Conservation (phyloP, 2,329 filamentous ascomycete species). For the Aurifilum marmelostoma region DNA sequence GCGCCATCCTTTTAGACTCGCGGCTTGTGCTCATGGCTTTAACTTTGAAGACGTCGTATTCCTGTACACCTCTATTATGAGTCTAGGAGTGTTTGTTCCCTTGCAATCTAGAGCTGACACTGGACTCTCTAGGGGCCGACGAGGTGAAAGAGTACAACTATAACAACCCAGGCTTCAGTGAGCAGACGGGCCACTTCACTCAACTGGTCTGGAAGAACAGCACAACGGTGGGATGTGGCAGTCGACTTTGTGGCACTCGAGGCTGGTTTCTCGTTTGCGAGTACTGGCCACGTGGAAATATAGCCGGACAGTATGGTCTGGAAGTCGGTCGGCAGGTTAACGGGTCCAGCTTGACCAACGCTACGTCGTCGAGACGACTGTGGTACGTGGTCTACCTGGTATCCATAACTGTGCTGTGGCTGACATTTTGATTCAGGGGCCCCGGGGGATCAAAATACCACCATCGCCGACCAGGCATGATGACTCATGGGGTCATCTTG, state of each 20-base stretch:
- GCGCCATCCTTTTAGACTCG: too few species aligned
- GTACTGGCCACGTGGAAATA: slow-evolving; percentile 70
- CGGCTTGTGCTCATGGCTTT: too few species aligned
- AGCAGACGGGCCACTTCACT: slow-evolving; percentile 71
- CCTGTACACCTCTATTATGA: too few species aligned
- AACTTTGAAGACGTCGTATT: too few species aligned
- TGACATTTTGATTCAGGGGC: not conserved
- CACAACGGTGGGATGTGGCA: slow-evolving; percentile 60
- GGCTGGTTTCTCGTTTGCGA: slow-evolving; percentile 73
- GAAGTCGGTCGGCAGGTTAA: slow-evolving; percentile 46
- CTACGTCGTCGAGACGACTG: slow-evolving; percentile 8
- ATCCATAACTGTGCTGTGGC: slow-evolving; percentile 3
- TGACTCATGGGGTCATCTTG: not conserved
- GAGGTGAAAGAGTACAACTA: slow-evolving; percentile 65
- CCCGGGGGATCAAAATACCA: not conserved
- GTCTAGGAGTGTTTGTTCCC: too few species aligned
- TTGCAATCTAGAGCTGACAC: not conserved
- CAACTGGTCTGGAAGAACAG: slow-evolving; percentile 73
- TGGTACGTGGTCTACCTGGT: slow-evolving; percentile 8
- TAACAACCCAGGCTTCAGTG: slow-evolving; percentile 55
- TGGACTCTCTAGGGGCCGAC: slow-evolving; percentile 48
- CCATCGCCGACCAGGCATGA: not conserved
- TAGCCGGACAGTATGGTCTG: slow-evolving; percentile 55
- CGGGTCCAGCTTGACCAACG: slow-evolving; percentile 26
- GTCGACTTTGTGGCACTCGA: slow-evolving; percentile 45